phyloP scores from a whole-genome alignment of 2,329 filamentous ascomycete genomes.

The Didymella pinodella region DNA sequence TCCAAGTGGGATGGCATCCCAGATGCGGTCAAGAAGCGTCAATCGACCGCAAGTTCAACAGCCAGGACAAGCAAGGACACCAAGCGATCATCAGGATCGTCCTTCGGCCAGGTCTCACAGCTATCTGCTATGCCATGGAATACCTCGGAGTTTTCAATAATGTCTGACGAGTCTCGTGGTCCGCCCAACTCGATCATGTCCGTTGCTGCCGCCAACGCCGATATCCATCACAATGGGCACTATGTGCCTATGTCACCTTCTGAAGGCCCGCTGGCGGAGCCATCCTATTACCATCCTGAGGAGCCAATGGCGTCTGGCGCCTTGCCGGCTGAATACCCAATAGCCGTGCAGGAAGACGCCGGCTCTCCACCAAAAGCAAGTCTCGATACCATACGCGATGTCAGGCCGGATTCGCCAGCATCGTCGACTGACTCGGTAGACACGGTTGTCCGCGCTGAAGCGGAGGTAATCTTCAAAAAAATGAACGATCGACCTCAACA shows the following conservation, averaged over 20 bases:
- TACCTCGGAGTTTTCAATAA: constrained; percentile 34
- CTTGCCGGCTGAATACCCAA: constrained; percentile 18
- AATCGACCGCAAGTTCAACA: constrained; percentile 22
- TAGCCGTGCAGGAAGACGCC: constrained; percentile 2
- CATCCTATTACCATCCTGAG: constrained; percentile 40
- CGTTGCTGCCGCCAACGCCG: constrained; percentile 19
- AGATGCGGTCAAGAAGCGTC: constrained; percentile 46
- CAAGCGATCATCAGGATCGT: constrained; percentile 28
- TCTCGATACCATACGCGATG: constrained; percentile 19
- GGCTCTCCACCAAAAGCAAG: constrained; percentile 19
- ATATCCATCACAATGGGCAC: constrained; percentile 18
- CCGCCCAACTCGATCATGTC: constrained; percentile 45
- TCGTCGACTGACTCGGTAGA: constrained; percentile 33
- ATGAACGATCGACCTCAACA: constrained; percentile 35
- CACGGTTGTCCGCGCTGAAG: constrained; percentile 36
- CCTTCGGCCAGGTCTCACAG: constrained; percentile 25
- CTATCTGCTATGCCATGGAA: constrained; percentile 21
- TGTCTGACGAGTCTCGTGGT: constrained; percentile 36
- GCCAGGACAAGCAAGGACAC: constrained; percentile 24
- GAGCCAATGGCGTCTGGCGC: constrained; percentile 27
- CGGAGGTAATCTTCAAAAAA: constrained; percentile 39
- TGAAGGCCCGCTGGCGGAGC: constrained; percentile 36
- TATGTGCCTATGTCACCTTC: constrained; percentile 30
- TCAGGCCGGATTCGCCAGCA: constrained; percentile 33
- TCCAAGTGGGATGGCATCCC: constrained; percentile 64